Base-by-base conservation (phyloP, 208 protist genomes). In the Acanthamoeba healyi region DNA sequence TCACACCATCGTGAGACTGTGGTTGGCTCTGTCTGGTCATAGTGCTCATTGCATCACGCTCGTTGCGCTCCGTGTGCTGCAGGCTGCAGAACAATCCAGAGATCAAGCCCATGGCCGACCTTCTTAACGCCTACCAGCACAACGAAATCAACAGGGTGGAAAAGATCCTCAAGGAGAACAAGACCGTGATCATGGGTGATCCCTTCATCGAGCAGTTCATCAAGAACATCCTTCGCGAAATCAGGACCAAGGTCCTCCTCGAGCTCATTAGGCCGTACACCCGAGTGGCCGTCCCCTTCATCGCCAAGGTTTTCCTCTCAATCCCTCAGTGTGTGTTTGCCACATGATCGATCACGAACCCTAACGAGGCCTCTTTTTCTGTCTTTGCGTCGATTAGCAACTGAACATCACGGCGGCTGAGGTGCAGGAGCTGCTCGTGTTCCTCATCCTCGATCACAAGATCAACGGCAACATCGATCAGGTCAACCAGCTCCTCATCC, bases 231-330 rank as follows among this genome's bases (percentile, higher is more conserved):
- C 94, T 99, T 22, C 97, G 97, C 70, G 98, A 98, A 61, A 97
- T 99, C 79, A 97, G 99, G 24, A 98, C 97, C 24, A 95, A 98
- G 94, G 98, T 98, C n/a, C 96, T 99, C 12, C 87, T 98, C 19
- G 93, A 97, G 56, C 97, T 99, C 36, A 97, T 98, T 19, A 95
- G 92, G 84, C 97, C 98, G 82, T 99, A 99, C 96, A 98, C 97
- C 38, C 94, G 96, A 32, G 97, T 98, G 40, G 90, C 89, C 79
- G 82, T 98, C 49, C 56, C 92, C 34, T 98, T 97, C 86, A 96
- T 98, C 38, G 92, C 96, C 22, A 36, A 95, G 36, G 89, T 67
- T 32, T 17, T 7, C 22, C 1, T 56, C 14, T 2, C 17, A 4
- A 6, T 58, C 7, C 24, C 10, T 81, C 15, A 2, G 4, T 17